These are phyloP conservation scores for Exophiala calicioides DNA, from an alignment of 2,329 filamentous ascomycete genomes.

Conservation along the genomic window DNA sequence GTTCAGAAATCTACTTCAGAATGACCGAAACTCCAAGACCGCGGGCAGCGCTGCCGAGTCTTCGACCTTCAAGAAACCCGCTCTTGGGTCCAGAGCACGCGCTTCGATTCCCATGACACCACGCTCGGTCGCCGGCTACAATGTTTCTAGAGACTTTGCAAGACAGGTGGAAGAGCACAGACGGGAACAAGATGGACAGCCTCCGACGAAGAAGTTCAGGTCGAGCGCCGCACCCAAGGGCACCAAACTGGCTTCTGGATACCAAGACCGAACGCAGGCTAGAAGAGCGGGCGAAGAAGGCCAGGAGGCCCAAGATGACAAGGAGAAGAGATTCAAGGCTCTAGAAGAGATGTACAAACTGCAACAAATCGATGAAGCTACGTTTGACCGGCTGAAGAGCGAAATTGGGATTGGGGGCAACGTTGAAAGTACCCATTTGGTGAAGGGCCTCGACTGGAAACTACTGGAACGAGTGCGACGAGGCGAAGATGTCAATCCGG, in stretches of 20 bases:
- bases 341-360: constrained; percentile 80
- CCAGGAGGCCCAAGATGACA: constrained; percentile 52
- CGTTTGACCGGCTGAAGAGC: constrained; percentile 72
- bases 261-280: constrained; percentile 75
- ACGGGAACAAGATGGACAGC: constrained; percentile 53
- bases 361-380: constrained; percentile 77
- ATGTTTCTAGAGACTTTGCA: constrained; percentile 74
- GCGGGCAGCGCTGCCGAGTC: constrained; percentile 45
- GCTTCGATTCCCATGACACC: constrained; percentile 93
- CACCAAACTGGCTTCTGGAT: constrained; percentile 74
- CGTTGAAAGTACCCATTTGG: constrained; percentile 75
- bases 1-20: constrained; percentile 75
- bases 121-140: constrained; percentile 47
- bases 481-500: constrained; percentile 57
- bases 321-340: constrained; percentile 68
- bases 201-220: constrained; percentile 71
- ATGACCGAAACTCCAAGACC: constrained; percentile 3
- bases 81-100: constrained; percentile 74
- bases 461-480: constrained; percentile 53
- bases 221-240: constrained; percentile 78
- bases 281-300: constrained; percentile 59
- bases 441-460: constrained; percentile 89
- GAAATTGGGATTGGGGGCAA: constrained; percentile 80
- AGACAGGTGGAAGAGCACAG: constrained; percentile 78
- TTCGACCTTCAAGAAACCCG: constrained; percentile 47